A percentile compares a stretch with the other conserved stretches of the same genome.
These are phyloP conservation scores for Eurotiales sp. DNA, from an alignment of 2,329 filamentous ascomycete genomes.

Conservation along the genomic window DNA sequence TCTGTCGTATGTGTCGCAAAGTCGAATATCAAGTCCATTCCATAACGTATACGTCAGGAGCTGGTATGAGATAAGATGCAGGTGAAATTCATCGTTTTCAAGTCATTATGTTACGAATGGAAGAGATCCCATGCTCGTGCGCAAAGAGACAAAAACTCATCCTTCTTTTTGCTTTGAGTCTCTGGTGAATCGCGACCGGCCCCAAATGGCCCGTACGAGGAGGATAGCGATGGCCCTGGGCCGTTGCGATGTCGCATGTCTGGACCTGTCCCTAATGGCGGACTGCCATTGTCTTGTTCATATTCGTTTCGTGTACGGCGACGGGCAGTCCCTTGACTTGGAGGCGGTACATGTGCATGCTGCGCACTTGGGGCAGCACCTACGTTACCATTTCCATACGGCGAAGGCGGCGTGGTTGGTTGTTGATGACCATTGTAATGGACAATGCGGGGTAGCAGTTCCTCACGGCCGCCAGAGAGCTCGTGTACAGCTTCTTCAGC, in stretches of 20 bases:
- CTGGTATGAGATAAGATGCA: background rate
- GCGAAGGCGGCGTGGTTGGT: conserved; percentile 56
- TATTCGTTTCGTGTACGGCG: conserved; percentile 85
- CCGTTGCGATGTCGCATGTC: conserved; percentile 41
- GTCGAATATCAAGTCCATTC: background rate
- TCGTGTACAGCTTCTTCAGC: conserved; percentile 94
- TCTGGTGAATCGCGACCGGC: conserved; percentile 80
- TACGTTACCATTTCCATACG: conserved; percentile 33
- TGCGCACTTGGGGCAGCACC: conserved; percentile 61
- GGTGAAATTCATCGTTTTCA: background rate
- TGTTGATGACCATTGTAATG: conserved; percentile 95
- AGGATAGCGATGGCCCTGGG: conserved; percentile 32
- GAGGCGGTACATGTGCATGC: conserved; percentile 45
- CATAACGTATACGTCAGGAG: background rate
- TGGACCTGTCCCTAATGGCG: conserved; percentile 74
- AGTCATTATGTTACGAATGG: conserved; percentile 73
- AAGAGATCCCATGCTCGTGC: conserved; percentile 94
- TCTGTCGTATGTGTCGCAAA: background rate
- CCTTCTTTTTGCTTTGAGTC: conserved; percentile 78
- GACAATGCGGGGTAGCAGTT: conserved; percentile 86
- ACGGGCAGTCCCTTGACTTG: conserved; percentile 44
- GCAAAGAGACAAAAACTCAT: conserved; percentile 84
- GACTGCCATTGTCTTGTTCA: conserved; percentile 79
- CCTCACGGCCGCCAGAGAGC: conserved; percentile 83
- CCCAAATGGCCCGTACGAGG: conserved; percentile 67